These are phyloP conservation scores for Mycena leptocephala DNA, from an alignment of 768 basidiomycete genomes.

Conservation along the genomic window DNA sequence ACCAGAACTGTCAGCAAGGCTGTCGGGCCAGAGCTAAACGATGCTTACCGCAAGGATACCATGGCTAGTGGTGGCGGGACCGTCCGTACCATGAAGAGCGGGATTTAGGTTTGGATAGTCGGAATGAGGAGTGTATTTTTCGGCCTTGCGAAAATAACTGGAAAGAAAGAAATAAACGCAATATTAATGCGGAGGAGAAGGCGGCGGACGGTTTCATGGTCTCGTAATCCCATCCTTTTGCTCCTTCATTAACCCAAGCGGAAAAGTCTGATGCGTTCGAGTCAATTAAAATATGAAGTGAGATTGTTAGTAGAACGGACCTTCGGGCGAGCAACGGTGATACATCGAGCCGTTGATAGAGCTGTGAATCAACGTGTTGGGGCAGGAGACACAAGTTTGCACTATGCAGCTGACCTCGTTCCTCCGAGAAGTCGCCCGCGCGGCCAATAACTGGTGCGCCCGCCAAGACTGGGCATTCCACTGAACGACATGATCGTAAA, in stretches of 20 bases:
- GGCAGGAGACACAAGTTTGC: not conserved
- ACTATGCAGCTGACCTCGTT: not conserved
- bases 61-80: not conserved
- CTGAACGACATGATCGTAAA: not conserved
- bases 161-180: not conserved
- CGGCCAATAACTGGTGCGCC: not conserved
- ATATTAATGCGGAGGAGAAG: too few relatives aligned
- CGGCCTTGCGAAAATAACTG: slow-evolving; percentile 4
- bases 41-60: not conserved
- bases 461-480: not conserved
- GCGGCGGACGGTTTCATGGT: not conserved
- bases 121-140: not conserved
- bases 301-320: not conserved
- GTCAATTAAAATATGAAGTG: not conserved
- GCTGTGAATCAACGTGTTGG: not conserved
- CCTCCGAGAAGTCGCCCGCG: not conserved
- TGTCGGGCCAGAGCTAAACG: not conserved
- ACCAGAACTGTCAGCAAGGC: not conserved
- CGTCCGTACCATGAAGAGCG: not conserved
- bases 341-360: not conserved
- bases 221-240: not conserved
- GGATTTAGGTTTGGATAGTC: not conserved
- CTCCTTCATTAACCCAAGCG: not conserved
- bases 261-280: not conserved
- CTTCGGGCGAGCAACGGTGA: not conserved